These are phyloP conservation scores for Glaciozyma martinii DNA, from an alignment of 768 basidiomycete species.

Conservation along the genomic window DNA sequence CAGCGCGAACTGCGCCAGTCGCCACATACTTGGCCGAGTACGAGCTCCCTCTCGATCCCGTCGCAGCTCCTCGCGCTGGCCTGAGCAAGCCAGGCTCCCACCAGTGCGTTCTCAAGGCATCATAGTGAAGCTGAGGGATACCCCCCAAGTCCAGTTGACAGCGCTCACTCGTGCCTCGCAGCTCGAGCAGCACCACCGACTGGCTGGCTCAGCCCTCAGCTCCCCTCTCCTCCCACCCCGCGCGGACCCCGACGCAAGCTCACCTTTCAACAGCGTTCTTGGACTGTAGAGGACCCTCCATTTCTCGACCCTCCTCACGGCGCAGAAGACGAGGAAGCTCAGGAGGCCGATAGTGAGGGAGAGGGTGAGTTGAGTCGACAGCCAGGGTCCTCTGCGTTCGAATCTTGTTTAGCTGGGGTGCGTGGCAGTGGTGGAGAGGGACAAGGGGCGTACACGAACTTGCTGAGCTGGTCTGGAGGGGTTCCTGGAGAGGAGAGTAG, in stretches of 20 bases:
- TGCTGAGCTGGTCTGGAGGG: slow-evolving; percentile 2
- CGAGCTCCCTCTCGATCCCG: neutral
- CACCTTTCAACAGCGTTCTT: slow-evolving; percentile 87
- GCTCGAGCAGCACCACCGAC: slow-evolving; percentile 14
- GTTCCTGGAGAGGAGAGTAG: neutral
- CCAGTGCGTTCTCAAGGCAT: neutral
- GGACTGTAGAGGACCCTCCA: slow-evolving; percentile 89
- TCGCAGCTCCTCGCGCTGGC: neutral
- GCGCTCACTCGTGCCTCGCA: neutral
- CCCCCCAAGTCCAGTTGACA: too few relatives aligned
- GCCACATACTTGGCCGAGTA: neutral
- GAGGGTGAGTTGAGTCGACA: slow-evolving; percentile 76
- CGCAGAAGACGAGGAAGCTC: slow-evolving; percentile 81
- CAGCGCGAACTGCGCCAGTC: too few relatives aligned
- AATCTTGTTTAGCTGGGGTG: too few relatives aligned
- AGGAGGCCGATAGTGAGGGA: slow-evolving; percentile 65
- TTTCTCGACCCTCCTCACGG: slow-evolving; percentile 57
- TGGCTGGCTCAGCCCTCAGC: neutral
- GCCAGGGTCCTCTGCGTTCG: slow-evolving; percentile 69
- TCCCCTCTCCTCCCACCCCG: neutral
- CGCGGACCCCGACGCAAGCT: slow-evolving; percentile 19
- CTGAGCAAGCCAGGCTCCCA: neutral
- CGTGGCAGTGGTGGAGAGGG: too few relatives aligned
- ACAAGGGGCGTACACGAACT: neutral
- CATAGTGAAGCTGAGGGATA: too few relatives aligned